Conservation (phyloP, 2,329 filamentous ascomycete species). For the Colletotrichum sp. region DNA sequence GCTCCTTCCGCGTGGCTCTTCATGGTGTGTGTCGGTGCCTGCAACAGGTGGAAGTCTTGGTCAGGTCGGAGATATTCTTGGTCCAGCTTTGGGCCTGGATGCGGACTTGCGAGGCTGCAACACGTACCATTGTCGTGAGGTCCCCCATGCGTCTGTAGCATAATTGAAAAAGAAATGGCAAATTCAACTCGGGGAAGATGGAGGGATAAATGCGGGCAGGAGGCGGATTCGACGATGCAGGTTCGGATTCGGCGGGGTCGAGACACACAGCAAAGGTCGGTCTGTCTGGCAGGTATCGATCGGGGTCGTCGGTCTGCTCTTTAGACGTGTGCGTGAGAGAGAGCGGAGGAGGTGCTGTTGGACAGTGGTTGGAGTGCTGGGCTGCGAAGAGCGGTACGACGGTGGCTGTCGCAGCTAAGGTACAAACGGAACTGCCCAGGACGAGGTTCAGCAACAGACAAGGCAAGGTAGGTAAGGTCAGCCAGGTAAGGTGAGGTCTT, state of each 20-base stretch:
- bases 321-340: not conserved
- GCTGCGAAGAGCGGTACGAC: conserved; percentile 1
- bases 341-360: conserved; percentile 7
- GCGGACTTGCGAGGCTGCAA: not conserved
- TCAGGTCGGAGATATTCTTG: not conserved
- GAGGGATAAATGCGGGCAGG: conserved; percentile 9
- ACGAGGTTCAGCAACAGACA: not conserved
- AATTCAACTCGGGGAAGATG: conserved; percentile 5
- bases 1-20: conserved; percentile 47
- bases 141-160: conserved; percentile 49
- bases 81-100: not conserved
- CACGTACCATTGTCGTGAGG: conserved; percentile 44
- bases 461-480: not conserved
- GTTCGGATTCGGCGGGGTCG: conserved; percentile 22
- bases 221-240: conserved; percentile 20
- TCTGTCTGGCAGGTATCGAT: conserved; percentile 3
- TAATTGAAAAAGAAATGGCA: conserved; percentile 34
- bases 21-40: conserved; percentile 46
- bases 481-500: not conserved
- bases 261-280: conserved; percentile 11
- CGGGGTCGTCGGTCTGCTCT: conserved; percentile 10
- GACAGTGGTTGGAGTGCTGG: not conserved
- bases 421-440: conserved; percentile 8
- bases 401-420: conserved; percentile 13
- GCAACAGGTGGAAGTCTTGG: conserved; percentile 26